Evolutionary conservation across 768 basidiomycete species (phyloP).

Genomic region (Lactarius sanguifluus): DNA sequence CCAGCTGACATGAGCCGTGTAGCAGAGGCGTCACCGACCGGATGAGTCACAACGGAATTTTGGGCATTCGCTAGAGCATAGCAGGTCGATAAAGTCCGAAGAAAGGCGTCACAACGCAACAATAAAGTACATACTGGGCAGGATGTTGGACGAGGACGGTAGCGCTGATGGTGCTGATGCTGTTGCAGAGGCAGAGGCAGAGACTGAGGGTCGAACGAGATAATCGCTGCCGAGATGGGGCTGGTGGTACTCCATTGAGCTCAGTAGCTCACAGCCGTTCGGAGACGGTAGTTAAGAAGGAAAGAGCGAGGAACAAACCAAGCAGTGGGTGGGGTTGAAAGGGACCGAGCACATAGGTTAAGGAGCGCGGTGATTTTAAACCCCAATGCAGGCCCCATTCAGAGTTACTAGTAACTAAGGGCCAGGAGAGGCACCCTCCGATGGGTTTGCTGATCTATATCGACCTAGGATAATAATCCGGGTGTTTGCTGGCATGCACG

Average conservation of each 20-base stretch:
- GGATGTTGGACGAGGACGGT: neutral
- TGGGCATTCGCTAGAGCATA: conserved; percentile 1
- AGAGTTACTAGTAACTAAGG: neutral
- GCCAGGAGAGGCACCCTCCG: neutral
- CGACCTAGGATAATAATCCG: neutral
- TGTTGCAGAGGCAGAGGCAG: too few relatives aligned
- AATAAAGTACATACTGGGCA: neutral
- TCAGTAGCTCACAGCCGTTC: neutral
- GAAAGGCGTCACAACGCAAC: neutral
- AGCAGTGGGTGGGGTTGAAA: neutral
- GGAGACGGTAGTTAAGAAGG: neutral
- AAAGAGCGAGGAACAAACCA: neutral
- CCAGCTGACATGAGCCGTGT: neutral
- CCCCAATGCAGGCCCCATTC: neutral
- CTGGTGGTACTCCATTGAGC: conserved; percentile 4
- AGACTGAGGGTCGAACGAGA: neutral
- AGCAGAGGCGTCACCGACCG: neutral
- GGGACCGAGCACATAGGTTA: neutral
- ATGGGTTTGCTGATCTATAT: neutral
- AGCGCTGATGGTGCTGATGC: too few relatives aligned
- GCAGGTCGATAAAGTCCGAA: neutral
- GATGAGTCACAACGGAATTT: neutral
- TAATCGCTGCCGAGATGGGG: conserved; percentile 4
- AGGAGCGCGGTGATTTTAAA: neutral
- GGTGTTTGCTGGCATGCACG: neutral